These are phyloP conservation scores for Ophiosphaerella narmari DNA, from an alignment of 2,329 filamentous ascomycete species.

Conservation along the genomic window DNA sequence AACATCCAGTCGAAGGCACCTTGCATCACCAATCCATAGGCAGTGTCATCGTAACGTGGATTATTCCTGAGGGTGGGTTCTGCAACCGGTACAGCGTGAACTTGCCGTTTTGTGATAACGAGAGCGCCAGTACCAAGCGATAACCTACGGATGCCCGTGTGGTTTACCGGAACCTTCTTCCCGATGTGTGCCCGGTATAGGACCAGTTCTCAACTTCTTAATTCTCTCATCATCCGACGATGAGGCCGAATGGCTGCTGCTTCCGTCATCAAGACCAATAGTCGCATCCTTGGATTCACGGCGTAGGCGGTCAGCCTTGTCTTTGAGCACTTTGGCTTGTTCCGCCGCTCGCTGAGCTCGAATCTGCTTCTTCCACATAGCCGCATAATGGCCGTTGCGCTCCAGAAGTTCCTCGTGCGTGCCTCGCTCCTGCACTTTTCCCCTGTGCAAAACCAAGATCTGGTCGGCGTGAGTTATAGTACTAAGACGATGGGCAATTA, in stretches of 20 bases:
- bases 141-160: slow-evolving; percentile 31
- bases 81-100: neutral
- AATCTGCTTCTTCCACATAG: slow-evolving; percentile 60
- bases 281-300: slow-evolving; percentile 53
- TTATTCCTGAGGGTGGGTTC: neutral
- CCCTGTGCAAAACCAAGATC: slow-evolving; percentile 60
- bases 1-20: too few species aligned
- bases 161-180: slow-evolving; percentile 27
- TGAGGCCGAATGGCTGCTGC: slow-evolving; percentile 43
- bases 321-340: slow-evolving; percentile 54
- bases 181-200: slow-evolving; percentile 12
- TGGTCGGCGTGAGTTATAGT: slow-evolving; percentile 62
- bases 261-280: slow-evolving; percentile 41
- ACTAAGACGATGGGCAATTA: slow-evolving; percentile 78
- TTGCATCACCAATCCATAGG: too few species aligned
- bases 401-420: slow-evolving; percentile 57
- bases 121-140: neutral
- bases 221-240: slow-evolving; percentile 39
- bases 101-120: neutral
- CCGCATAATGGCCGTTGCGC: slow-evolving; percentile 51
- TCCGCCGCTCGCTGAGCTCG: slow-evolving; percentile 56
- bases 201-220: slow-evolving; percentile 25
- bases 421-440: slow-evolving; percentile 57
- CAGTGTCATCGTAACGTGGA: too few species aligned
- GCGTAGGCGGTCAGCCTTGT: slow-evolving; percentile 55